Percentiles rank a stretch among this genome's conserved stretches.
phyloP scores from a whole-genome alignment of 371 early-diverging fungal genomes.

The Lichtheimia ramosa region DNA sequence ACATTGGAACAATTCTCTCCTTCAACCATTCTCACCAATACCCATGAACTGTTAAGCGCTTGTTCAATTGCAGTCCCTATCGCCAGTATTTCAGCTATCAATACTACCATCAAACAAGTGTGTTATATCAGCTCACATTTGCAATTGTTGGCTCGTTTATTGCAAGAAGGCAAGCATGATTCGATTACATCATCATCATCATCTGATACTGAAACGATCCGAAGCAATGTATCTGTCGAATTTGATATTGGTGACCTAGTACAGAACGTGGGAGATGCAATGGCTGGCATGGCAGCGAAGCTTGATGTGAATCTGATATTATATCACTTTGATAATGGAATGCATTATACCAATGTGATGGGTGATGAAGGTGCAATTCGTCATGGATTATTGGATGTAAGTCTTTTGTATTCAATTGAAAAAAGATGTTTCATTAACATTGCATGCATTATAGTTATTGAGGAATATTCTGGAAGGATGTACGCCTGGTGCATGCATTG shows the following conservation, averaged over 20 bases:
- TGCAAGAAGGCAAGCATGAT: slow-evolving; percentile 8
- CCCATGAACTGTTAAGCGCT: slow-evolving; percentile 50
- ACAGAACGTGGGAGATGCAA: slow-evolving; percentile 63
- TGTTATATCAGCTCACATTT: slow-evolving; percentile 39
- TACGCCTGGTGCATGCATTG: slow-evolving; percentile 57
- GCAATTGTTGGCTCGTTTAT: slow-evolving; percentile 18
- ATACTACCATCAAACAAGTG: slow-evolving; percentile 39
- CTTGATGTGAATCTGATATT: slow-evolving; percentile 61
- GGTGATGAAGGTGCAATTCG: slow-evolving; percentile 60
- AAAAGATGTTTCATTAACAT: not conserved
- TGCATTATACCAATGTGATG: slow-evolving; percentile 55
- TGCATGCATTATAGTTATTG: slow-evolving; percentile 39
- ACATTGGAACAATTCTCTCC: slow-evolving; percentile 57
- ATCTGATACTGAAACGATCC: slow-evolving; percentile 1
- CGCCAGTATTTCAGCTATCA: slow-evolving; percentile 48
- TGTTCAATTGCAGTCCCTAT: slow-evolving; percentile 58
- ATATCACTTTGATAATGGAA: slow-evolving; percentile 56
- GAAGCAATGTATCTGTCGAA: slow-evolving; percentile 19
- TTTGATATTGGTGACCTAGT: slow-evolving; percentile 66
- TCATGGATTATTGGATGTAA: slow-evolving; percentile 60
- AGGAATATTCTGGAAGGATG: slow-evolving; percentile 58
- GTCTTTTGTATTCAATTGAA: not conserved
- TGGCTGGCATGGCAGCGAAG: slow-evolving; percentile 61
- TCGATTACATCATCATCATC: not conserved
- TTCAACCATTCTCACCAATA: slow-evolving; percentile 32